phyloP scores from a whole-genome alignment of 192 early-diverging fungal species.

The Coemansia sp. region DNA sequence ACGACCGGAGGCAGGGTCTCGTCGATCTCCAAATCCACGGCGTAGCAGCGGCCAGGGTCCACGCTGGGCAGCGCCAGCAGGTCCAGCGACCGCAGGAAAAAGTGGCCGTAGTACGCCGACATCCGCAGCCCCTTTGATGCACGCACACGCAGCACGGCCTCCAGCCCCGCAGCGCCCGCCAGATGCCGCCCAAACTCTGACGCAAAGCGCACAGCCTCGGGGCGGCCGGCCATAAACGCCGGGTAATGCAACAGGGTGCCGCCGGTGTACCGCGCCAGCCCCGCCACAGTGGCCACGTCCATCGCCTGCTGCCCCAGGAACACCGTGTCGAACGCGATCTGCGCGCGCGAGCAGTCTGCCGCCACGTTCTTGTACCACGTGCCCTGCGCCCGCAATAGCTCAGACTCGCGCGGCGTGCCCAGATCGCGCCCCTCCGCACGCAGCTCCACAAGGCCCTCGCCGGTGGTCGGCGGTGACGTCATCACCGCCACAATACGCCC shows the following conservation, averaged over 20 bases:
- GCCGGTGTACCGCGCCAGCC: slow-evolving; percentile 74
- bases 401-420: slow-evolving; percentile 87
- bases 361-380: slow-evolving; percentile 91
- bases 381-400: slow-evolving; percentile 77
- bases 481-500: slow-evolving; percentile 89
- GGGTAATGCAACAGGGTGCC: slow-evolving; percentile 90
- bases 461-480: slow-evolving; percentile 76
- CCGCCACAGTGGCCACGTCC: slow-evolving; percentile 79
- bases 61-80: slow-evolving; percentile 89
- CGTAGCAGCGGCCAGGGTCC: slow-evolving; percentile 87
- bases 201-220: slow-evolving; percentile 81
- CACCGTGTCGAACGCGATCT: slow-evolving; percentile 87
- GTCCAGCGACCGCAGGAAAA: slow-evolving; percentile 94
- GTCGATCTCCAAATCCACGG: slow-evolving; percentile 83
- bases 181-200: slow-evolving; percentile 81
- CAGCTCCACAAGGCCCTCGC: slow-evolving; percentile 75
- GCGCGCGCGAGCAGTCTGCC: slow-evolving; percentile 85
- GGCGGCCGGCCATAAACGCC: slow-evolving; percentile 78
- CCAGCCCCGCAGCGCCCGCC: slow-evolving; percentile 75
- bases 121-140: slow-evolving; percentile 87
- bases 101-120: slow-evolving; percentile 93
- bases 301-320: slow-evolving; percentile 81
- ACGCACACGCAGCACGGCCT: slow-evolving; percentile 91
- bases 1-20: slow-evolving; percentile 66
- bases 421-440: slow-evolving; percentile 85